These are phyloP conservation scores for Dactylellina drechsleri DNA, from an alignment of 2,329 filamentous ascomycete genomes.

Conservation along the genomic window DNA sequence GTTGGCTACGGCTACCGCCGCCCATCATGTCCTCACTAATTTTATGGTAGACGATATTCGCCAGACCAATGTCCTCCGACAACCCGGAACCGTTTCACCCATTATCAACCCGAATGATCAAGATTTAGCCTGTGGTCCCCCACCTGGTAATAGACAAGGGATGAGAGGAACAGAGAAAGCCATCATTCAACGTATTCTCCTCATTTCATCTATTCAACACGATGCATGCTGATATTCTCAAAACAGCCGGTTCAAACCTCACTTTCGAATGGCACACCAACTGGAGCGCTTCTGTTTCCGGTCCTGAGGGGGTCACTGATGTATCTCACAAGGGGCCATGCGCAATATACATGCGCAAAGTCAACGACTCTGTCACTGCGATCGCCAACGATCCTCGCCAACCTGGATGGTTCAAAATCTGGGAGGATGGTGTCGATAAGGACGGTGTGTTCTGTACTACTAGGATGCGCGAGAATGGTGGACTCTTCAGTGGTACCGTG, in stretches of 20 bases:
- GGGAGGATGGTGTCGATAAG: constrained; percentile 37
- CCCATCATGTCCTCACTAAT: constrained; percentile 35
- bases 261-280: constrained; percentile 52
- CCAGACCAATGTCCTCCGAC: constrained; percentile 38
- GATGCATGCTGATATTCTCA: neutral
- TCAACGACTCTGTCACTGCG: constrained; percentile 22
- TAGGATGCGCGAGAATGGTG: constrained; percentile 35
- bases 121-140: constrained; percentile 33
- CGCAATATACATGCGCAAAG: constrained; percentile 47
- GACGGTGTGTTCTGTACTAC: constrained; percentile 46
- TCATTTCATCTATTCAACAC: neutral
- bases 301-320: constrained; percentile 42
- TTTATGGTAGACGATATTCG: constrained; percentile 34
- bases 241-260: constrained; percentile 32
- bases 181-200: constrained; percentile 13
- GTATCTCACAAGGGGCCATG: constrained; percentile 43
- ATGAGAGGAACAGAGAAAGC: constrained; percentile 22
- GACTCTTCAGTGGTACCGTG: constrained; percentile 24
- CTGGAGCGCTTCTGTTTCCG: constrained; percentile 24
- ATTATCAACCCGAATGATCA: constrained; percentile 14
- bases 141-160: constrained; percentile 25
- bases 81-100: constrained; percentile 40
- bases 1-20: neutral
- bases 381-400: constrained; percentile 13
- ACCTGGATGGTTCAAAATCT: constrained; percentile 49